Evolutionary conservation across 2,329 filamentous ascomycete genomes (phyloP), one percentile per base, ranked within the genome.

Genomic region (Fusarium albosuccineum): DNA sequence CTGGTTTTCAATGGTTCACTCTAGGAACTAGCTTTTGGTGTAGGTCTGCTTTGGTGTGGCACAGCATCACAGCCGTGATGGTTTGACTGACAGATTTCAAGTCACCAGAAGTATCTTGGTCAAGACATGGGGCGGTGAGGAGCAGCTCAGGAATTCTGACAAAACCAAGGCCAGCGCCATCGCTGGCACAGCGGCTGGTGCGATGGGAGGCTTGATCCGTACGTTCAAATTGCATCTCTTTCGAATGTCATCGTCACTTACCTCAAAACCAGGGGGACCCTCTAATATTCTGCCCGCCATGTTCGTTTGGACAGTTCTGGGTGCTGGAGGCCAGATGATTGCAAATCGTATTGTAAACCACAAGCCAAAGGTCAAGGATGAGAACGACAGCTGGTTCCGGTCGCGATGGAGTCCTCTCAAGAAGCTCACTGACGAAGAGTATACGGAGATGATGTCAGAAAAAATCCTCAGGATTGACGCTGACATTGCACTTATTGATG

Each of bases 1-100:
- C 91, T 22, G 91, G 92, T 16, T 82, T 92, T 40, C 93, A 97
- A 80, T 97, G 92, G 87, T 93, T 93, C 78, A 85, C 87, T 41
- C 85, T 97, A 39, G 93, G 93, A 36, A 88, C 86, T 46, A 91
- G 88, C 14, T 97, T 90, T 76, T 95, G 90, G 85, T 90, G 91
- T 89, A 82, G 74, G 87, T 79, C 41, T 2, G 34, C 14, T 16
- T 26, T 34, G 36, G 52, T 27, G 27, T 60, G 22, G 10, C 17
- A 27, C 16, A 29, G 22, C 59, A n/a, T 5, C 6, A 26, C 17
- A 40, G 11, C 8, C 17, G 40, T 16, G 8, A 27, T 11, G 4
- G 17, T 22, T 36, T 4, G 54, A 46, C 64, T 73, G 30, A 74
- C 56, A 29, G 8, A 13, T 13, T 37, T 34, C 10, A 59, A 89